Evolutionary conservation across 129 eudicot species (phyloP).

Genomic region (Heracleum sosnowskyi): DNA sequence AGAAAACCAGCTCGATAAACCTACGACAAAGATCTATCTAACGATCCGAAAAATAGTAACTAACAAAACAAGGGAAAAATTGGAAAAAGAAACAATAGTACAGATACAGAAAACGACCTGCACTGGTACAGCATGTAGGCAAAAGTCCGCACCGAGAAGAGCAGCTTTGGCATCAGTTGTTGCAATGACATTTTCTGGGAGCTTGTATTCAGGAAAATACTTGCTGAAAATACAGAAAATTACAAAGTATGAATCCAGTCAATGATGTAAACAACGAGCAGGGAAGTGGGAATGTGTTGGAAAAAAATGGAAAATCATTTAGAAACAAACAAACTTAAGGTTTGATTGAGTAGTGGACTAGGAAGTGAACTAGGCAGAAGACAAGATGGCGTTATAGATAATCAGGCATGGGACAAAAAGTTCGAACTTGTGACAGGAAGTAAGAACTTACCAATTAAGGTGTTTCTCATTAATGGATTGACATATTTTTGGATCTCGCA

Average conservation of each 20-base stretch:
- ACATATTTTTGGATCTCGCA: slow-evolving; percentile 82
- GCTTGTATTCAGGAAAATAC: slow-evolving; percentile 78
- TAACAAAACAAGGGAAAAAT: background rate
- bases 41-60: background rate
- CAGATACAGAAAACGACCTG: slow-evolving; percentile 41
- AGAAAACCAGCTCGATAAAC: background rate
- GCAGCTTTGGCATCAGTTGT: slow-evolving; percentile 88
- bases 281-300: background rate
- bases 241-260: background rate
- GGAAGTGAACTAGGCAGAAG: background rate
- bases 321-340: background rate
- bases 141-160: slow-evolving; percentile 70
- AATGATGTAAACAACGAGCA: background rate
- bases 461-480: slow-evolving; percentile 67
- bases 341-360: background rate
- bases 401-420: background rate
- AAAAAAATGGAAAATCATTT: background rate
- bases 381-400: background rate
- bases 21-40: background rate
- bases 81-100: too few relatives aligned
- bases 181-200: slow-evolving; percentile 83
- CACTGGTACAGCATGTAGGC: slow-evolving; percentile 99
- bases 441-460: slow-evolving; percentile 42
- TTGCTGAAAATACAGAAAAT: slow-evolving; percentile 38
- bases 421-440: slow-evolving; percentile 1